Evolutionary conservation across 2,329 filamentous ascomycete genomes (phyloP), one percentile per base, ranked within the genome.

Genomic region (Colletotrichum graminicola): DNA sequence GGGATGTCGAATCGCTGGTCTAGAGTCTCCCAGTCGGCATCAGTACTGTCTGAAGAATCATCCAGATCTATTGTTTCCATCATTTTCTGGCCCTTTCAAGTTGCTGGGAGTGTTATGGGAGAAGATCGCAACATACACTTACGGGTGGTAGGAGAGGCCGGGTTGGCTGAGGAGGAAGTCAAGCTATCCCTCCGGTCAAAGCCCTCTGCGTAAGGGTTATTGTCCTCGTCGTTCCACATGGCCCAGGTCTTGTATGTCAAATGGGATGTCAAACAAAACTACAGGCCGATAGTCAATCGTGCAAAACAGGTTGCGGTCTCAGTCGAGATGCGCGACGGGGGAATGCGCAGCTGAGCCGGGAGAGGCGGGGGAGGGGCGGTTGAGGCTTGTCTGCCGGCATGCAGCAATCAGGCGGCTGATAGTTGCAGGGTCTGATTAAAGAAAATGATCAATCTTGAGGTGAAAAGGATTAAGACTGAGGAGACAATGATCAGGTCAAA

Each of bases 171-270:
- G 41, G 92, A 92, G 36, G 92, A 94, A 56, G 90, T 87, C 80
- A 92, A 90, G 73, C 93, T 93, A 81, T 97, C 93, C 77, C 93
- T 91, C 77, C 93, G 92, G 81, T 96, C 93, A 84, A 97, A 98
- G 82, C 94, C 95, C 77, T 87, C 90, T 75, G 94, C 95, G 79
- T 98, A 98, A 6, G 95, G 95, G 81, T 98, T 98, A 84, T 98
- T 98, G 80, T 98, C 94, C 84, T 98, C 95, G 86, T 98, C 95
- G 88, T 98, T 97, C 95, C 95, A 98, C 95, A 98, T 98, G 76
- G 77, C 88, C 62, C 34, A 45, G 26, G 66, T 47, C 29, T 45
- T 56, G 43, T 52, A 32, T 29, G 49, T 43, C 34, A 49, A 57
- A 29, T 21, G 26, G 39, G 23, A 21, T 34, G 18, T 49, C 56